Conservation (phyloP, 495 filamentous ascomycete species). For the Penicillium verhagenii region DNA sequence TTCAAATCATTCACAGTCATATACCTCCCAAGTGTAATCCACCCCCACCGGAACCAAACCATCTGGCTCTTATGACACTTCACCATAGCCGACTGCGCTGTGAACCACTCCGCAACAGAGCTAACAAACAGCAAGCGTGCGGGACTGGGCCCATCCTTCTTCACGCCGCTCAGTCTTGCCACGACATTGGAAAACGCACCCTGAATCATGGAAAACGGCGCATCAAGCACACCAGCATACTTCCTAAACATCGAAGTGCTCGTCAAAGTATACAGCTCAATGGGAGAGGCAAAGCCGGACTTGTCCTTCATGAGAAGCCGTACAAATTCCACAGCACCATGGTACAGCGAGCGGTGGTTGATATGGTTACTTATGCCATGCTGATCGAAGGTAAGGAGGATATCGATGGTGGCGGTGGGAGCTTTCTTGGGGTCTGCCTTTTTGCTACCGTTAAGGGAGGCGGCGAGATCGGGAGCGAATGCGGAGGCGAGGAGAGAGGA, state of each 20-base stretch:
- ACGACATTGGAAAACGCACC: slow-evolving; percentile 39
- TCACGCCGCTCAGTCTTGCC: slow-evolving; percentile 28
- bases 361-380: slow-evolving; percentile 79
- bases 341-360: slow-evolving; percentile 85
- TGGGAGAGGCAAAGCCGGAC: slow-evolving; percentile 66
- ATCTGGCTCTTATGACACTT: slow-evolving; percentile 91
- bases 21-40: slow-evolving; percentile 87
- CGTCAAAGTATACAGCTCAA: slow-evolving; percentile 80
- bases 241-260: slow-evolving; percentile 71
- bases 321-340: slow-evolving; percentile 74
- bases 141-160: slow-evolving; percentile 38
- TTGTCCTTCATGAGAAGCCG: slow-evolving; percentile 59
- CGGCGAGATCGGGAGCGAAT: slow-evolving; percentile 61
- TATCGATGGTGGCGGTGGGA: slow-evolving; percentile 67
- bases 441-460: slow-evolving; percentile 18
- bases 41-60: slow-evolving; percentile 97
- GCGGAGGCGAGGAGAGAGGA: slow-evolving; percentile 63
- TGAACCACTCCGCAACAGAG: slow-evolving; percentile 56
- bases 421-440: slow-evolving; percentile 25
- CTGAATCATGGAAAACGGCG: slow-evolving; percentile 57
- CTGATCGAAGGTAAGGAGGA: slow-evolving; percentile 84
- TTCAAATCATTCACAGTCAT: slow-evolving; percentile 93
- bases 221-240: slow-evolving; percentile 75
- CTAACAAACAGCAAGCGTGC: slow-evolving; percentile 67
- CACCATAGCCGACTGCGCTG: slow-evolving; percentile 82